Evolutionary conservation across 495 filamentous ascomycete species (phyloP).

Genomic region (Penicillium paxilli): DNA sequence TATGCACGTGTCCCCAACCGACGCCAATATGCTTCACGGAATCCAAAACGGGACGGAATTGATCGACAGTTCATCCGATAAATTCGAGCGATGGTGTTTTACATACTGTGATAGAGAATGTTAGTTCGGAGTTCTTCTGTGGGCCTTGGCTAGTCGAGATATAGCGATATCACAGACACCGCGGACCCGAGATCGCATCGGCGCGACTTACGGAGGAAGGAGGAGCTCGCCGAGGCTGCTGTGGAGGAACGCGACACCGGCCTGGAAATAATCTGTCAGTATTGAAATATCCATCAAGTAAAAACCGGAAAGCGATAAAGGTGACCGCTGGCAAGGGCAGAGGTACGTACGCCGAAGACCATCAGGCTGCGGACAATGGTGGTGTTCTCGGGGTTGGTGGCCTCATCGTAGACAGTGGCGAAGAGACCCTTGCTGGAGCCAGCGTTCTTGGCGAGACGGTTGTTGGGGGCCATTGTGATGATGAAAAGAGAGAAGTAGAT

Average conservation of each 20-base stretch:
- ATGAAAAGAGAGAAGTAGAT: background rate
- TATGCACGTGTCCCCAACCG: conserved; percentile 18
- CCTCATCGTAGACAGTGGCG: conserved; percentile 55
- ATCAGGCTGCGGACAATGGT: conserved; percentile 71
- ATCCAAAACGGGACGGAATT: conserved; percentile 10
- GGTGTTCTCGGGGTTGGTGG: conserved; percentile 73
- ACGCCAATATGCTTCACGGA: conserved; percentile 25
- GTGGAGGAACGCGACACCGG: conserved; percentile 70
- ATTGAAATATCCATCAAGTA: too few relatives aligned
- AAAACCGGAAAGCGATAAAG: too few relatives aligned
- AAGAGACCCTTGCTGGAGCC: conserved; percentile 51
- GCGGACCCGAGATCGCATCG: too few relatives aligned
- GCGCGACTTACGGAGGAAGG: conserved; percentile 63
- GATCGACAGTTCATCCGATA: conserved; percentile 6
- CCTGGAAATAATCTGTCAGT: conserved; percentile 44
- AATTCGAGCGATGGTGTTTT: conserved; percentile 10
- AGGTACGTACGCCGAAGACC: conserved; percentile 74
- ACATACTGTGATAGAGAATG: conserved; percentile 23
- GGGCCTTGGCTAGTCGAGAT: background rate
- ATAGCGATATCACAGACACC: background rate
- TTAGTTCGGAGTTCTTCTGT: background rate
- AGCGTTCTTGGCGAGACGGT: conserved; percentile 34
- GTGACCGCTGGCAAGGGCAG: too few relatives aligned
- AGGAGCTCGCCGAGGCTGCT: conserved; percentile 74
- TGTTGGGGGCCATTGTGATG: conserved; percentile 42